Percentiles rank a stretch among this genome's conserved stretches.
phyloP scores from a whole-genome alignment of 345 rosid genomes.

The Eucalyptus marginata region DNA sequence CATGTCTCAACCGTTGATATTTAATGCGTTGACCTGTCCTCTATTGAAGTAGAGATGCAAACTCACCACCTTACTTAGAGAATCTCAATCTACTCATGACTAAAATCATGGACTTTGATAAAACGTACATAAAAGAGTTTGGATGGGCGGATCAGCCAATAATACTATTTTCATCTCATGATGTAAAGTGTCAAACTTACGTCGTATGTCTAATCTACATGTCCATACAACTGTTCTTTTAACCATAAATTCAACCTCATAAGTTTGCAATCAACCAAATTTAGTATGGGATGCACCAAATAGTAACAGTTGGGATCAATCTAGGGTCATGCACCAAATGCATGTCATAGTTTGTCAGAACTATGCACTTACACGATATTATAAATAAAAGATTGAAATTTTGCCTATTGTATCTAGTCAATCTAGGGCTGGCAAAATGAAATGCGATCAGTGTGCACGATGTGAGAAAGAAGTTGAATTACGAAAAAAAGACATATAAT shows the following conservation, averaged over 20 bases:
- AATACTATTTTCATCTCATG: not conserved
- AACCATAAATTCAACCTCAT: not conserved
- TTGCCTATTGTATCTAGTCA: not conserved
- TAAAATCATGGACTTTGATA: not conserved
- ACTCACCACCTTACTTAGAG: not conserved
- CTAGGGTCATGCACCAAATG: not conserved
- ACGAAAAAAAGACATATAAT: not conserved
- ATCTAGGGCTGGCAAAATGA: not conserved
- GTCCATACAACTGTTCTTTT: not conserved
- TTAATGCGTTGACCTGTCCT: not conserved
- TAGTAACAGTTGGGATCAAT: not conserved
- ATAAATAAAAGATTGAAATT: not conserved
- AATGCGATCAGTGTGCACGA: not conserved
- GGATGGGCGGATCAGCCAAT: not conserved
- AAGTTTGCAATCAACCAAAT: not conserved
- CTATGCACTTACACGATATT: not conserved
- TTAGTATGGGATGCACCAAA: not conserved
- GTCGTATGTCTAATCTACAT: not conserved
- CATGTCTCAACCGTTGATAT: not conserved
- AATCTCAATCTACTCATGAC: not conserved
- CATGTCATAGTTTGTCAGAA: not conserved
- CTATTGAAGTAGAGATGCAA: not conserved
- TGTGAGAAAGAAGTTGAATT: not conserved
- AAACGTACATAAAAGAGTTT: not conserved
- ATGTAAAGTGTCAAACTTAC: not conserved